A percentile compares a stretch with the other conserved stretches of the same genome.
Evolutionary conservation across 1,139 yeast species (phyloP).

Genomic region (Kluyveromyces marxianus): DNA sequence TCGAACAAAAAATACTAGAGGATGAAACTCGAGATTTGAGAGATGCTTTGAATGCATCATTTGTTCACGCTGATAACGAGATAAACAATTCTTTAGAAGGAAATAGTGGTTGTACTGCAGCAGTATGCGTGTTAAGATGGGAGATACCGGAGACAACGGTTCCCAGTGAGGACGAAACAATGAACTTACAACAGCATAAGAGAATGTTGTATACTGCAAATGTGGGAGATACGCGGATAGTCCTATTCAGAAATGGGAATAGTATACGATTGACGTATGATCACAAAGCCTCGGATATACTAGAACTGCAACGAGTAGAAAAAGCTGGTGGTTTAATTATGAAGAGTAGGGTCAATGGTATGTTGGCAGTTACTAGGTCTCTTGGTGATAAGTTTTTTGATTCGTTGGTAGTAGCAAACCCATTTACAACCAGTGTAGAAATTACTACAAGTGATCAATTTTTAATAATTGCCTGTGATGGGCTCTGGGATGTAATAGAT

Average conservation of each 20-base stretch:
- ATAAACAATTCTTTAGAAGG: constrained; percentile 53
- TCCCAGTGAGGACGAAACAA: constrained; percentile 12
- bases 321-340: constrained; percentile 80
- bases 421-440: constrained; percentile 86
- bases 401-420: constrained; percentile 80
- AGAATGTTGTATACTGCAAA: constrained; percentile 87
- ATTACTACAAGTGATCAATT: constrained; percentile 58
- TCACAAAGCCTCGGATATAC: constrained; percentile 81
- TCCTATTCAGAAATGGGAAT: constrained; percentile 62
- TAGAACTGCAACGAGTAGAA: constrained; percentile 69
- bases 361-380: constrained; percentile 89
- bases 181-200: constrained; percentile 38
- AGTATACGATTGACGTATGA: constrained; percentile 83
- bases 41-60: constrained; percentile 51
- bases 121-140: constrained; percentile 88
- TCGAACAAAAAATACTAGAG: constrained; percentile 31
- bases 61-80: constrained; percentile 65
- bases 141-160: constrained; percentile 42
- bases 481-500: constrained; percentile 86
- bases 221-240: constrained; percentile 89
- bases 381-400: constrained; percentile 94
- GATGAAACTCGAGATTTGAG: constrained; percentile 43
- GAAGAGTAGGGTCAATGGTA: constrained; percentile 91
- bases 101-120: constrained; percentile 89
- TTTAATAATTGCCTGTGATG: constrained; percentile 87